A percentile compares a stretch with the other conserved stretches of the same genome.
Conservation (phyloP, 768 basidiomycete genomes). For the Austroboletus festivus region DNA sequence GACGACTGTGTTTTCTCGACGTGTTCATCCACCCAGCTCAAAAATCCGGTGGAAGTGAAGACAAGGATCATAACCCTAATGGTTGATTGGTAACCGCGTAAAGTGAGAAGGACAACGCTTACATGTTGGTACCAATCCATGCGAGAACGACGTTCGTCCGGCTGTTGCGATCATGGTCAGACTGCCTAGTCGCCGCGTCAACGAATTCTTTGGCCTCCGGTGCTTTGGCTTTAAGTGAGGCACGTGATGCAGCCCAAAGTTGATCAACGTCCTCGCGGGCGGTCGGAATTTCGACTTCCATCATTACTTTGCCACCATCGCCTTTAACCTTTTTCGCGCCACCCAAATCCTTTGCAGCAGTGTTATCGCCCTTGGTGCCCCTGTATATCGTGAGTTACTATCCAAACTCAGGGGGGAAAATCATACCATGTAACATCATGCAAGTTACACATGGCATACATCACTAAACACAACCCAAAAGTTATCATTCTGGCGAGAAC, state of each 20-base stretch:
- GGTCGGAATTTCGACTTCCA: constrained; percentile 84
- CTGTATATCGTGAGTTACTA: constrained; percentile 26
- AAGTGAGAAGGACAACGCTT: constrained; percentile 24
- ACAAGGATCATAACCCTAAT: constrained; percentile 64
- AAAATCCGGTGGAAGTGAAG: constrained; percentile 77
- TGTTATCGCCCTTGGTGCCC: constrained; percentile 94
- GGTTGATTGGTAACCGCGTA: not conserved
- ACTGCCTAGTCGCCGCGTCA: constrained; percentile 84
- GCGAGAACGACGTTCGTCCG: constrained; percentile 81
- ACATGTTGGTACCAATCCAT: constrained; percentile 87
- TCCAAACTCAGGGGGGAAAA: not conserved
- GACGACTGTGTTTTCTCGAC: constrained; percentile 47
- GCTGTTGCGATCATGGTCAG: constrained; percentile 81
- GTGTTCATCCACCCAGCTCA: constrained; percentile 63
- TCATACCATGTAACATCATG: constrained; percentile 76
- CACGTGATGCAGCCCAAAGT: constrained; percentile 76
- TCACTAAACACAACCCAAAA: too few species aligned
- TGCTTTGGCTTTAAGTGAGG: constrained; percentile 62
- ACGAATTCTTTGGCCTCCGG: constrained; percentile 79
- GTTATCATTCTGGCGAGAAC: not conserved
- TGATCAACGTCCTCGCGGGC: constrained; percentile 84
- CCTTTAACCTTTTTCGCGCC: constrained; percentile 86
- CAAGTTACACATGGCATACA: constrained; percentile 92
- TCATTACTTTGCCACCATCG: constrained; percentile 79
- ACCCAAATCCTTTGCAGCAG: constrained; percentile 82